phyloP scores from a whole-genome alignment of 148 eudicot species.

The Beta vulgaris region DNA sequence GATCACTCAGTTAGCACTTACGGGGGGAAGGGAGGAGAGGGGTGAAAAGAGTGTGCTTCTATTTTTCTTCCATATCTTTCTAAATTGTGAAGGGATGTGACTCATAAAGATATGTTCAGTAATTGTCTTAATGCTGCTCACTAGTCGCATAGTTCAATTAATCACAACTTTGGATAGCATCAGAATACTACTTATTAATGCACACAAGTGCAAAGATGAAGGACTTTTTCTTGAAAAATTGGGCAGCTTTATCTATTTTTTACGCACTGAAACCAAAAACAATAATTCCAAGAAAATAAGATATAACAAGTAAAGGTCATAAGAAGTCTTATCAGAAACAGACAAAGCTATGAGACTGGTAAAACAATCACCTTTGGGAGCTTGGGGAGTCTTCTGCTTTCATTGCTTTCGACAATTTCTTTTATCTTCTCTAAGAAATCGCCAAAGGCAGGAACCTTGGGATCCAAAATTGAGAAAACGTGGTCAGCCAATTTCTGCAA shows the following conservation, averaged over 20 bases:
- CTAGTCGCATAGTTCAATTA: background rate
- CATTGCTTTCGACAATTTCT: conserved; percentile 89
- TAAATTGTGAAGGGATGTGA: too few relatives aligned
- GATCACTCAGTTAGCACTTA: too few relatives aligned
- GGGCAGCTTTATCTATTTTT: background rate
- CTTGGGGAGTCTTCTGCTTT: conserved; percentile 89
- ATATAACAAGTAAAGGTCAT: background rate
- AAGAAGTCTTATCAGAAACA: background rate
- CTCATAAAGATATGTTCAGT: too few relatives aligned
- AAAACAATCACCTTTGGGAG: conserved; percentile 64
- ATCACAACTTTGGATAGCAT: background rate
- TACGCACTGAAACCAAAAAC: background rate
- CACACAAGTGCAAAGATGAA: background rate
- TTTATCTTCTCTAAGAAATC: conserved; percentile 57
- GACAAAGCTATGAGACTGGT: background rate
- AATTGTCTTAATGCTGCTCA: background rate
- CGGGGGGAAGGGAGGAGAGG: too few relatives aligned
- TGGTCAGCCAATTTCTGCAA: conserved; percentile 35
- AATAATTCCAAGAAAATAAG: background rate
- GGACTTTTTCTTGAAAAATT: background rate
- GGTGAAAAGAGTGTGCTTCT: too few relatives aligned
- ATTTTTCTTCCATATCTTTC: too few relatives aligned
- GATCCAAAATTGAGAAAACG: conserved; percentile 49
- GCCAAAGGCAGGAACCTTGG: conserved; percentile 42
- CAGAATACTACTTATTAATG: background rate